phyloP scores from a whole-genome alignment of 139 green algal species.

The Chlamydomonas sp. region DNA sequence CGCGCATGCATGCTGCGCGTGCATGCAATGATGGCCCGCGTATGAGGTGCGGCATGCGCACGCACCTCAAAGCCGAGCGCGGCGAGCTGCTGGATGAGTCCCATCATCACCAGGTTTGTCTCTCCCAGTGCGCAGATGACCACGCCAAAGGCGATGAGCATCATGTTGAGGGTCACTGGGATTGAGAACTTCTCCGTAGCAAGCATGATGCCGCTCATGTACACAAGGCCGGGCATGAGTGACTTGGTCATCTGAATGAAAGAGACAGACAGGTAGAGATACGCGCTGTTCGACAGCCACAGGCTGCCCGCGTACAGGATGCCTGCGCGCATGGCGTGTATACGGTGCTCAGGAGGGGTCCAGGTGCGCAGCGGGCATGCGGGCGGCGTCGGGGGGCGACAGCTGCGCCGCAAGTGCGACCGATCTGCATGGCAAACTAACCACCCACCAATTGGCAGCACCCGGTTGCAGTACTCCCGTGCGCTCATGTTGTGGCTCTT shows the following conservation, averaged over 20 bases:
- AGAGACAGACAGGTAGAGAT: conserved; percentile 91
- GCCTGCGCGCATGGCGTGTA: conserved; percentile 46
- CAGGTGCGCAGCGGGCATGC: too few relatives aligned
- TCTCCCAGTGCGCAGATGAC: conserved; percentile 71
- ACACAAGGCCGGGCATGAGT: conserved; percentile 80
- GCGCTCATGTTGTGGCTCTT: conserved; percentile 64
- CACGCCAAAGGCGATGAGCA: conserved; percentile 81
- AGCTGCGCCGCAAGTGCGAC: not conserved
- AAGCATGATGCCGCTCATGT: conserved; percentile 57
- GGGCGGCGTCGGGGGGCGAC: too few relatives aligned
- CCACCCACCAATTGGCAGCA: conserved; percentile 57
- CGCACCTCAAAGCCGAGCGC: conserved; percentile 75
- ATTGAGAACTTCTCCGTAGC: conserved; percentile 68
- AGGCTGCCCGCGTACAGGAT: conserved; percentile 80
- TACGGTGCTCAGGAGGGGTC: too few relatives aligned
- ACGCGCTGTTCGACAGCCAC: conserved; percentile 93
- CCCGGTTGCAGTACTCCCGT: conserved; percentile 57
- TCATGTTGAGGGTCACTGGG: conserved; percentile 69
- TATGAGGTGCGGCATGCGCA: not conserved
- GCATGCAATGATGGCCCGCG: too few relatives aligned
- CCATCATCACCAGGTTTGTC: conserved; percentile 79
- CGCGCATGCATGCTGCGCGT: not conserved
- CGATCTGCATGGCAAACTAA: not conserved
- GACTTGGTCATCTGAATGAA: conserved; percentile 99
- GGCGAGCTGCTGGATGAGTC: conserved; percentile 81